Evolutionary conservation across 1,284 basidiomycete genomes (phyloP).

Genomic region (Rhizoctonia solani): DNA sequence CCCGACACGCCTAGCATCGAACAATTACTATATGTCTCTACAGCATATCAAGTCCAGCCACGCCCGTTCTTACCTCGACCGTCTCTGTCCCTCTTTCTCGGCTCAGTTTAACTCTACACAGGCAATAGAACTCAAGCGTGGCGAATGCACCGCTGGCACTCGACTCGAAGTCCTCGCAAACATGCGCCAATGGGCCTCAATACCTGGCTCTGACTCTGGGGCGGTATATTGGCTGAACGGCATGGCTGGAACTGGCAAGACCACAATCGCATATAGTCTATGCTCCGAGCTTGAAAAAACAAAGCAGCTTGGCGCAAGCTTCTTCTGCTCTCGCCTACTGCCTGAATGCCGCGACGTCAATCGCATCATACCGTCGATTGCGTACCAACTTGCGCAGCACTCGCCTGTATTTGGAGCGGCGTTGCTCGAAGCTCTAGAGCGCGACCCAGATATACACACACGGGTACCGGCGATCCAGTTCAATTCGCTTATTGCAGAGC

Average conservation of each 20-base stretch:
- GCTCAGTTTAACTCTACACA: slow-evolving; percentile 8
- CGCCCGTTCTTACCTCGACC: too few relatives aligned
- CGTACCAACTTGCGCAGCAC: neutral
- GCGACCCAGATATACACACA: neutral
- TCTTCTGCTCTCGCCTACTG: slow-evolving; percentile 6
- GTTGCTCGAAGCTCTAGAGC: neutral
- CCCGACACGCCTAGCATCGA: too few relatives aligned
- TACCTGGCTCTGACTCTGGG: neutral
- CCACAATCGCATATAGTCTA: neutral
- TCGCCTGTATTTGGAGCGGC: neutral
- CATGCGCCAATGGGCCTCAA: neutral
- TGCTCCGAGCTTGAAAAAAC: neutral
- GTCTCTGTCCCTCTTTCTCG: neutral
- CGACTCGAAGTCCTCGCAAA: neutral
- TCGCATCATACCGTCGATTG: neutral
- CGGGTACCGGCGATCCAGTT: neutral
- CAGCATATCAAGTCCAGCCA: too few relatives aligned
- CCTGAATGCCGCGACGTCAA: neutral
- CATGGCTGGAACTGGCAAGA: too few relatives aligned
- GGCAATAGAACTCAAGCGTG: neutral
- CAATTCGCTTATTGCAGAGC: neutral
- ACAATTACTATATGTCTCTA: too few relatives aligned
- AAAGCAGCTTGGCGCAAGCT: neutral
- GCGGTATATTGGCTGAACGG: slow-evolving; percentile 9
- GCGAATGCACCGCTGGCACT: neutral